Conservation (phyloP, 1,139 yeast genomes). For the Suhomyces anneliseae region DNA sequence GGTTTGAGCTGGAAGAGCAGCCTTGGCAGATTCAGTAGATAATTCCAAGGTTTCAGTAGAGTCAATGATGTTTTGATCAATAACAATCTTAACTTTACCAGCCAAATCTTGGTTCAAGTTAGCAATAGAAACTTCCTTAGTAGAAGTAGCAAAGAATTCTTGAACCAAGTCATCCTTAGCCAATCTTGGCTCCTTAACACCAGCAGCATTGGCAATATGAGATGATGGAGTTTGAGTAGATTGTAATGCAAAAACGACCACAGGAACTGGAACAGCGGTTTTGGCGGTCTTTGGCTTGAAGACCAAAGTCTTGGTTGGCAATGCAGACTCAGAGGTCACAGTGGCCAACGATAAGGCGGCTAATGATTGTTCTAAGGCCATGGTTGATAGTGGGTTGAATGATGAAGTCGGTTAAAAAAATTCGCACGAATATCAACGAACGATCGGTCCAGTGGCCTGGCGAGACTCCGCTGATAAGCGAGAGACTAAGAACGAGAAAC, state of each 20-base stretch:
- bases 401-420: neutral
- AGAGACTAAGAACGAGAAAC: too few relatives aligned
- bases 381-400: slow-evolving; percentile 14
- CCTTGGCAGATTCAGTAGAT: slow-evolving; percentile 59
- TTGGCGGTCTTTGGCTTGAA: slow-evolving; percentile 93
- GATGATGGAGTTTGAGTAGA: slow-evolving; percentile 69
- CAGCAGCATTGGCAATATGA: slow-evolving; percentile 64
- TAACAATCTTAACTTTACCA: slow-evolving; percentile 62
- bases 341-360: slow-evolving; percentile 56
- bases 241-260: slow-evolving; percentile 75
- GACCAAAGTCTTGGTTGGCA: slow-evolving; percentile 69
- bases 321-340: slow-evolving; percentile 40
- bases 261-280: slow-evolving; percentile 77
- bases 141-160: slow-evolving; percentile 61
- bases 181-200: slow-evolving; percentile 81
- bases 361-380: slow-evolving; percentile 63
- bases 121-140: slow-evolving; percentile 70
- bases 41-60: slow-evolving; percentile 48
- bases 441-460: too few relatives aligned
- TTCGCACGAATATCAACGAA: neutral
- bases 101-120: slow-evolving; percentile 53
- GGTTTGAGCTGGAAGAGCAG: slow-evolving; percentile 53
- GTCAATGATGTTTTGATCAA: slow-evolving; percentile 57
- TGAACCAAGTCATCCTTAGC: slow-evolving; percentile 79
- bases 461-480: too few relatives aligned